phyloP scores from a whole-genome alignment of 768 basidiomycete species.

The Cystobasidium tubakii region DNA sequence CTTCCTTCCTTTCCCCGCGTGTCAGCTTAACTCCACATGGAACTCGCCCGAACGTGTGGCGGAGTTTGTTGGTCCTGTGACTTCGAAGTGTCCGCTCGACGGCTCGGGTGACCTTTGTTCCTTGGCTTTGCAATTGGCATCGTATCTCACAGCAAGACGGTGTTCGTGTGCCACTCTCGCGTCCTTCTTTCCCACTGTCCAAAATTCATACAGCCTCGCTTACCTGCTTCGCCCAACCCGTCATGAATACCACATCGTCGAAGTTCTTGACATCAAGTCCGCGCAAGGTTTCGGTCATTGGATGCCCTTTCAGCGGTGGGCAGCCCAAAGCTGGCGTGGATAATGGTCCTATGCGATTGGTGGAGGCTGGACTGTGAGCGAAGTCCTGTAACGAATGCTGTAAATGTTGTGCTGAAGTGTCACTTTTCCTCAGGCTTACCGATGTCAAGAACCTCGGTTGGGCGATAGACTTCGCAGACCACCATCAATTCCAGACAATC shows the following conservation, averaged over 20 bases:
- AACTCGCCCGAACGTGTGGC: not conserved
- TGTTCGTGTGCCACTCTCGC: no score
- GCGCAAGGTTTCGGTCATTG: constrained; percentile 27
- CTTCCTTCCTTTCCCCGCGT: no score
- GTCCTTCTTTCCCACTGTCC: not conserved
- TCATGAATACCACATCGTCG: constrained; percentile 9
- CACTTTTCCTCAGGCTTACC: not conserved
- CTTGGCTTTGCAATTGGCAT: not conserved
- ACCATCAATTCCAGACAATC: constrained; percentile 1
- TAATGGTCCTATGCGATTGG: constrained; percentile 21
- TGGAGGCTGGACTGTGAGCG: constrained; percentile 34
- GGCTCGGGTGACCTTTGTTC: constrained; percentile 1
- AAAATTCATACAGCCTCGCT: not conserved
- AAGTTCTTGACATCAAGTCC: constrained; percentile 27
- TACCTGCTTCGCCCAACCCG: not conserved
- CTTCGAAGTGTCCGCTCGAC: not conserved
- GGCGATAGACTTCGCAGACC: constrained; percentile 11
- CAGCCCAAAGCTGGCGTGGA: constrained; percentile 24
- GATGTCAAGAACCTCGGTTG: constrained; percentile 26
- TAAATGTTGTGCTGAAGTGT: no score
- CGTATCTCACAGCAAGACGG: not conserved
- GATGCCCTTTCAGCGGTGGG: constrained; percentile 25
- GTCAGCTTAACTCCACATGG: no score
- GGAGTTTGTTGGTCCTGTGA: constrained; percentile 2
- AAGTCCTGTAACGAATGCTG: not conserved